Base-by-base conservation (phyloP, 805 yeast species). In the Candida endomychidarum region DNA sequence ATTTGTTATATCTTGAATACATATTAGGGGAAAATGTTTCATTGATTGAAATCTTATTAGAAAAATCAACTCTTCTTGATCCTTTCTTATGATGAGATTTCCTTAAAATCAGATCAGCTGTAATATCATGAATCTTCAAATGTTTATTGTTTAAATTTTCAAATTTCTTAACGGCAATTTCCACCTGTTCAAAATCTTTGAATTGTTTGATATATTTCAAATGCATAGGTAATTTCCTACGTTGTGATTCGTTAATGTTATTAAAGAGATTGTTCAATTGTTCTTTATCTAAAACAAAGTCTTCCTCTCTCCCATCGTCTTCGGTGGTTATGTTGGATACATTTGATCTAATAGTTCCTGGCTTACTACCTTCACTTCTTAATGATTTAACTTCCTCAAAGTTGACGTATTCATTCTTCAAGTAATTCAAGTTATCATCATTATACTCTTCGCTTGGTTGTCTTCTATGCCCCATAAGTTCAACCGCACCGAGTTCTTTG, bases 1-100 rank as follows among this genome's bases (percentile, higher is more conserved):
- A 65, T 56, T 60, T 68, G 57, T 71, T 81, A 64, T 64, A 72
- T 37, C 87, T 67, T 49, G 77, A 74, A 54, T 81, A 81, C 47
- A 66, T 57, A 8, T 60, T 59, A 3, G 80, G 63, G 1, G 83
- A 68, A 48, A 65, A 73, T 1, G 86, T 78, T 38, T 75, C 76
- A 46, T 74, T 74, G 33, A 78, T 65, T 35, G 52, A 63, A 24
- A 79, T 63, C 43, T 66, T 64, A 41, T 74, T 69, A 7, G 78
- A 65, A 50, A 80, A 80, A 31, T 46, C 50, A 12, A 72, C 78
- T 38, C 51, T 55, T 28, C 32, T 32, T 9, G 25, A 5, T 21
- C 12, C 22, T 19, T 32, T 32, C 19, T 38, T 30, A 31, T 23
- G 29, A 19, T 36, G 4, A 5, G 25, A 11, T 25, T 37, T 48